Conservation (phyloP, 2,329 filamentous ascomycete species). For the Cladosporium velox region DNA sequence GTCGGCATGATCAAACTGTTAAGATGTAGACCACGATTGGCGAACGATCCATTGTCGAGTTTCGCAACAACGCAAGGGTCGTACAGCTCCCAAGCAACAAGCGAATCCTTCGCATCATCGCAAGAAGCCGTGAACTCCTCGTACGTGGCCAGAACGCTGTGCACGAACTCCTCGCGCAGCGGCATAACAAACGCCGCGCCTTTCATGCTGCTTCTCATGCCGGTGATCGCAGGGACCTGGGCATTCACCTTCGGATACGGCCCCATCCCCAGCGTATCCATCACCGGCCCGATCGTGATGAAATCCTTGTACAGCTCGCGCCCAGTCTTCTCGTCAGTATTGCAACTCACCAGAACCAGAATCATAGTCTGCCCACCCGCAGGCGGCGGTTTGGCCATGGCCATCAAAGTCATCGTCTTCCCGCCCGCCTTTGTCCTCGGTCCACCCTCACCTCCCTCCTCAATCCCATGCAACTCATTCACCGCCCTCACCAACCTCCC, state of each 20-base stretch:
- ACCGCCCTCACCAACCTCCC: slow-evolving; percentile 25
- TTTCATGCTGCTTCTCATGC: slow-evolving; percentile 33
- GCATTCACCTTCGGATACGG: slow-evolving; percentile 30
- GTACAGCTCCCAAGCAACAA: slow-evolving; percentile 33
- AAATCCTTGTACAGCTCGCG: slow-evolving; percentile 28
- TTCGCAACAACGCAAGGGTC: slow-evolving; percentile 30
- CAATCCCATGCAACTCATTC: slow-evolving; percentile 30
- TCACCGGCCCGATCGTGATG: slow-evolving; percentile 28
- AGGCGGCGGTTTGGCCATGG: slow-evolving; percentile 29
- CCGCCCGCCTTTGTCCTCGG: slow-evolving; percentile 27
- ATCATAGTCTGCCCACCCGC: slow-evolving; percentile 30
- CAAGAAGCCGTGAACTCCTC: slow-evolving; percentile 26
- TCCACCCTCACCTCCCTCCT: slow-evolving; percentile 19
- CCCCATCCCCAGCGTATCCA: slow-evolving; percentile 28
- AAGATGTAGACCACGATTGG: slow-evolving; percentile 33
- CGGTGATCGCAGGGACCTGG: slow-evolving; percentile 27
- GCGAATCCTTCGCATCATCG: slow-evolving; percentile 26
- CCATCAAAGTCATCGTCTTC: slow-evolving; percentile 25
- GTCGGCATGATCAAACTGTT: slow-evolving; percentile 35
- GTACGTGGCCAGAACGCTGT: slow-evolving; percentile 25
- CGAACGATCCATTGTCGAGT: slow-evolving; percentile 30
- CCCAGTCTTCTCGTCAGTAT: slow-evolving; percentile 28
- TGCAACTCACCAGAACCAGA: slow-evolving; percentile 25
- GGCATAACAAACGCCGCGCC: slow-evolving; percentile 31
- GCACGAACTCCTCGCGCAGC: slow-evolving; percentile 29